Conservation (phyloP, 371 early-diverging fungal genomes). For the Syncephalis fuscata region DNA sequence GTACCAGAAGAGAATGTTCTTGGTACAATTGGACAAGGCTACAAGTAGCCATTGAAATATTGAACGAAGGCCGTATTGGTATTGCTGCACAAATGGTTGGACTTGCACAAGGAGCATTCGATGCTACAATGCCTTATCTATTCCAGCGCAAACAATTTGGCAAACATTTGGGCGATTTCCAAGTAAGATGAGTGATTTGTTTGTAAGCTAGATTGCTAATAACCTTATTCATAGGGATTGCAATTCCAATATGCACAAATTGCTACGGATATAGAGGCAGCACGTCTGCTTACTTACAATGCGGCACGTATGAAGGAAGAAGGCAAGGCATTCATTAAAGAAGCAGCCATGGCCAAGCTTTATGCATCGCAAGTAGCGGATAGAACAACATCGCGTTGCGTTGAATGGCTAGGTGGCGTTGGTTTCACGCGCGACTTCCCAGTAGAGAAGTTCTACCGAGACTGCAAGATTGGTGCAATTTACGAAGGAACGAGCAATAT, state of each 20-base stretch:
- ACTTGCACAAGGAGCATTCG: slow-evolving; percentile 88
- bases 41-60: slow-evolving; percentile 97
- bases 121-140: slow-evolving; percentile 79
- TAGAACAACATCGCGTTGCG: slow-evolving; percentile 67
- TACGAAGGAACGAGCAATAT: slow-evolving; percentile 87
- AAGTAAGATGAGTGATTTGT: slow-evolving; percentile 17
- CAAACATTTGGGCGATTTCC: slow-evolving; percentile 73
- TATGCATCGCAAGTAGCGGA: slow-evolving; percentile 92
- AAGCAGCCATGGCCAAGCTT: slow-evolving; percentile 97
- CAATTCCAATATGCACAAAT: slow-evolving; percentile 94
- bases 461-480: slow-evolving; percentile 86
- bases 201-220: not conserved
- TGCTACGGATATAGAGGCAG: slow-evolving; percentile 91
- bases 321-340: slow-evolving; percentile 72
- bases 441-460: slow-evolving; percentile 92
- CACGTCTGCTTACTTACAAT: slow-evolving; percentile 93
- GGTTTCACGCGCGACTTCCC: slow-evolving; percentile 82
- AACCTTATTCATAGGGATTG: slow-evolving; percentile 42
- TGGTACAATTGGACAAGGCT: slow-evolving; percentile 91
- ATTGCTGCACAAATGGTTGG: slow-evolving; percentile 98
- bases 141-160: slow-evolving; percentile 95
- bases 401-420: slow-evolving; percentile 96
- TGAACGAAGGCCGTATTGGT: slow-evolving; percentile 97
- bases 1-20: slow-evolving; percentile 81
- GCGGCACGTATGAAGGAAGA: slow-evolving; percentile 93